Base-by-base conservation (phyloP, 1,284 basidiomycete genomes). In the Boletus sp. region DNA sequence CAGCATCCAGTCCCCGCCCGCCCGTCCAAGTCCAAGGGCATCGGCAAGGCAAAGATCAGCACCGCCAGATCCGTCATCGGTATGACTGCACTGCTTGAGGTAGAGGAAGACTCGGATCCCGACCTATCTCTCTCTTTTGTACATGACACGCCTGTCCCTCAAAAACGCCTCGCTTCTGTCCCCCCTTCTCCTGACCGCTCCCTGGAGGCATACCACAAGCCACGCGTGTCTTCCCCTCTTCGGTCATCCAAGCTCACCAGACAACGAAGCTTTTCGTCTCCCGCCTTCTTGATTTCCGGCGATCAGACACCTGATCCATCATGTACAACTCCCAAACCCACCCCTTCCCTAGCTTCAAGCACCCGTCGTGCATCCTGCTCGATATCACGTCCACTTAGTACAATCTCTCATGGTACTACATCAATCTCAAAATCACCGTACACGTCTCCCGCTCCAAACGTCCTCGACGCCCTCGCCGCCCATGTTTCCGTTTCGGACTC, bases 11-110 rank as follows among this genome's bases (percentile, higher is more conserved):
- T 6, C 29, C 54, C 8, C 64, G 57, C 27, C 36, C 53, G 25
- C 38, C 54, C 41, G 41, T 49, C 54, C 22, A 65, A 67, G 49
- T 16, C 30, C 30, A 33, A 33, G 30, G 48, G 49, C 4, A 55
- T 60, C 29, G 36, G 33, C 38, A 68, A 65, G 42, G 51, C 57
- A 45, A 69, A 65, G 23, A 52, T 57, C 19, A 68, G 68, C 16
- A 65, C 73, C 8, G 62, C 61, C 1, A 72, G 72, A 46, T 71
- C 75, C 37, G 75, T 79, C 68, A 67, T 72, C 55, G 76, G 71
- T 44, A 81, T 81, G 79, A 61, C 74, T n/a, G 73, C 74, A 13
- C 57, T 81, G 2, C 62, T 81, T 16, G 80, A 81, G 55, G 77
- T 79, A 50, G 78, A 81, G 36, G 78, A 81, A 49, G 69, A 76